Percentiles rank a stretch among this genome's conserved stretches.
Evolutionary conservation across 2,329 filamentous ascomycete species (phyloP).

Genomic region (Juglanconis juglandina): DNA sequence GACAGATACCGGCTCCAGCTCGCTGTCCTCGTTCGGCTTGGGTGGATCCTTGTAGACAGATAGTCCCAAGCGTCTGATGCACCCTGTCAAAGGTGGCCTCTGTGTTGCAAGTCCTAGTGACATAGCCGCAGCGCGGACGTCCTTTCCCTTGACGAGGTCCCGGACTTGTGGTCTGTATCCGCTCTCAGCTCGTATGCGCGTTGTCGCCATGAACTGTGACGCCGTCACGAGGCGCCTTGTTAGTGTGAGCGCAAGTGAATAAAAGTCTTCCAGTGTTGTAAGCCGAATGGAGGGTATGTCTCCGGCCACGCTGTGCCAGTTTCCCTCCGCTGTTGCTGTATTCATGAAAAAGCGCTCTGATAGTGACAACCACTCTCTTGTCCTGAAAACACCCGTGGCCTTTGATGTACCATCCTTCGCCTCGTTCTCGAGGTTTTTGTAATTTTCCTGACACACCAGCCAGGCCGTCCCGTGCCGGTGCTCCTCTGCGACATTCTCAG

Average conservation of each 20-base stretch:
- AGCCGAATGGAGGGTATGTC: slow-evolving; percentile 67
- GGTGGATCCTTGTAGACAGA: slow-evolving; percentile 39
- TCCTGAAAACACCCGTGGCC: slow-evolving; percentile 48
- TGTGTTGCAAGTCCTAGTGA: slow-evolving; percentile 42
- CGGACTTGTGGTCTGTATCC: slow-evolving; percentile 25
- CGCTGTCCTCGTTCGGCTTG: slow-evolving; percentile 24
- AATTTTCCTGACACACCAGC: slow-evolving; percentile 52
- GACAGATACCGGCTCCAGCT: slow-evolving; percentile 35
- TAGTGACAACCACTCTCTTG: slow-evolving; percentile 59
- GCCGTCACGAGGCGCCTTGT: slow-evolving; percentile 70
- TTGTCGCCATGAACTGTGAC: slow-evolving; percentile 66
- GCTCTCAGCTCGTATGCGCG: slow-evolving; percentile 57
- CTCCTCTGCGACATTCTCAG: slow-evolving; percentile 59
- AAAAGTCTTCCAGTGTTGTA: slow-evolving; percentile 73
- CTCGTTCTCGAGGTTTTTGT: slow-evolving; percentile 15
- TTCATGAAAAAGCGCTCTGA: slow-evolving; percentile 76
- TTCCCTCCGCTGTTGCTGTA: slow-evolving; percentile 54
- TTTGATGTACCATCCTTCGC: slow-evolving; percentile 11
- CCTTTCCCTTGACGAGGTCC: slow-evolving; percentile 36
- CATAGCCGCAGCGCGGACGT: slow-evolving; percentile 47
- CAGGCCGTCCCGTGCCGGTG: slow-evolving; percentile 61
- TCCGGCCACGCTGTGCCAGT: slow-evolving; percentile 61
- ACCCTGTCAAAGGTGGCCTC: slow-evolving; percentile 40
- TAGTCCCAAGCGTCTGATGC: slow-evolving; percentile 47
- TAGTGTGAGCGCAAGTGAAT: slow-evolving; percentile 63